Conservation (phyloP, 306 rosid genomes). For the Prunus mongolica region DNA sequence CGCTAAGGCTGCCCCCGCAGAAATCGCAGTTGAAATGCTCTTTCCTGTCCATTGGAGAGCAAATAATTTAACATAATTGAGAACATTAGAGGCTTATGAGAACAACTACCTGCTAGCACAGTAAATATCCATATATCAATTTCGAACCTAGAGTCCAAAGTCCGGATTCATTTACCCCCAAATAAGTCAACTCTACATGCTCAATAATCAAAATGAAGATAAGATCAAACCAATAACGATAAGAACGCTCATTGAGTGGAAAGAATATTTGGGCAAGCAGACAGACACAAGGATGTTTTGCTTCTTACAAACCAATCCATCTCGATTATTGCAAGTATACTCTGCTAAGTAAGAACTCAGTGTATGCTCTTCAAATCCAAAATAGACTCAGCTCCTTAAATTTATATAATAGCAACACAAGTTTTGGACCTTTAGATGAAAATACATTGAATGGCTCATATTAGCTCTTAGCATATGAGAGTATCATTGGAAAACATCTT, state of each 20-base stretch:
- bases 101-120: background rate
- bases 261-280: background rate
- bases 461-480: background rate
- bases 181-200: background rate
- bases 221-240: background rate
- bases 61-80: slow-evolving; percentile 10
- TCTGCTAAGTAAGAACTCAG: background rate
- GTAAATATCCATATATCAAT: background rate
- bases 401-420: no score
- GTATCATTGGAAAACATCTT: background rate
- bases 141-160: background rate
- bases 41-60: slow-evolving; percentile 50
- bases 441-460: background rate
- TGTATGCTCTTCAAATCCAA: background rate
- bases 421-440: background rate
- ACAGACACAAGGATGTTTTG: background rate
- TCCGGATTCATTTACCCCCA: background rate
- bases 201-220: background rate
- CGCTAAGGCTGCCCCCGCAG: slow-evolving; percentile 91
- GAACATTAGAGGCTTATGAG: background rate
- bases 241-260: background rate
- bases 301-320: background rate
- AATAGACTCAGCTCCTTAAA: background rate
- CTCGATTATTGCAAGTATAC: background rate
- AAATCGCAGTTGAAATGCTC: slow-evolving; percentile 78